Conservation (phyloP, 306 rosid genomes). For the Cucurbita pepo region DNA sequence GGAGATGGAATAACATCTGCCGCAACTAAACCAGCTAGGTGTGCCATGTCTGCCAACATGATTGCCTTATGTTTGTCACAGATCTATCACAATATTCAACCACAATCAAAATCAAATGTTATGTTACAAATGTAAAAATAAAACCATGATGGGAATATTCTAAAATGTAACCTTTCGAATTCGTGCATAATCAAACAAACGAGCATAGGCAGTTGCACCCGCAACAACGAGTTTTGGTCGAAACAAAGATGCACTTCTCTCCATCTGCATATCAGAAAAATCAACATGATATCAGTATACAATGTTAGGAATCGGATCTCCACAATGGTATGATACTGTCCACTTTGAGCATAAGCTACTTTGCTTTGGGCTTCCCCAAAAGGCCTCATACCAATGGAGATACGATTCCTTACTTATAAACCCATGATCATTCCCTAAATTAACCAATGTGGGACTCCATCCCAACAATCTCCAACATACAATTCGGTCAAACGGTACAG, state of each 20-base stretch:
- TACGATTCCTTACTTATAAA: no score
- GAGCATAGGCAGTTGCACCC: no score
- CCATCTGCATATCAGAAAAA: conserved; percentile 15
- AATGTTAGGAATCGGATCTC: no score
- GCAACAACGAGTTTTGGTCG: conserved; percentile 13
- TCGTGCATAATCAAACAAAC: no score
- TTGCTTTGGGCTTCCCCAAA: no score
- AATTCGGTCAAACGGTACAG: neutral
- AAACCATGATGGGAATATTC: neutral
- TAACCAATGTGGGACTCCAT: no score
- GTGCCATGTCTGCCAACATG: conserved; percentile 34
- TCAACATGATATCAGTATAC: neutral
- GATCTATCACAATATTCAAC: conserved; percentile 13
- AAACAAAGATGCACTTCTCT: conserved; percentile 27
- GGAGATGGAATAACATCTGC: conserved; percentile 31
- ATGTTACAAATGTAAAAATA: no score
- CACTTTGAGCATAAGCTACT: no score
- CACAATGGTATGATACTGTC: no score
- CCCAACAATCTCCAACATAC: neutral
- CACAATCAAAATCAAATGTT: neutral
- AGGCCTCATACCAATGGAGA: no score
- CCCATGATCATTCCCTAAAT: no score
- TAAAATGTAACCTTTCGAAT: no score
- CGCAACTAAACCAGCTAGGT: conserved; percentile 31
- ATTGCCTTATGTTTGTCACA: conserved; percentile 32